Percentiles rank a stretch among this genome's conserved stretches.
phyloP scores from a whole-genome alignment of 1,284 basidiomycete species.

The Leccinum variabile region DNA sequence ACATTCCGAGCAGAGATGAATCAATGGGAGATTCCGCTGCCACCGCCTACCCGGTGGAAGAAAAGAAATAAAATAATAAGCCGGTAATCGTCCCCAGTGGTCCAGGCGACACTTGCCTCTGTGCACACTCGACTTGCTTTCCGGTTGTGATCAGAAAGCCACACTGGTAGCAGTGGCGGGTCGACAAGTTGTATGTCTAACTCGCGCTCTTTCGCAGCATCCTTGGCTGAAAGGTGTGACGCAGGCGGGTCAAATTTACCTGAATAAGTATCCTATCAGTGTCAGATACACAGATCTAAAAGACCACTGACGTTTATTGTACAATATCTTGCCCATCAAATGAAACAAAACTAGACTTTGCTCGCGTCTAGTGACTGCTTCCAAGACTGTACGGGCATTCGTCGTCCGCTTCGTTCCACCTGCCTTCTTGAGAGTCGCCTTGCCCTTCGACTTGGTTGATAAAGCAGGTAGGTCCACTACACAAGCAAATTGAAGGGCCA shows the following conservation, averaged over 20 bases:
- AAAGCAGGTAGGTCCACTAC: conserved; percentile 37
- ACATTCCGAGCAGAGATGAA: conserved; percentile 83
- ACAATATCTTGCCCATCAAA: conserved; percentile 89
- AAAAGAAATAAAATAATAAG: background rate
- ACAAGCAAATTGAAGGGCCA: conserved; percentile 85
- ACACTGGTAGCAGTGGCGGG: conserved; percentile 51
- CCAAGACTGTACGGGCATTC: conserved; percentile 46
- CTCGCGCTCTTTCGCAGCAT: conserved; percentile 56
- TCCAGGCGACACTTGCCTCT: conserved; percentile 55
- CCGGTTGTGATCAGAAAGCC: conserved; percentile 65
- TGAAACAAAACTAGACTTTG: conserved; percentile 90
- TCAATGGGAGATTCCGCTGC: conserved; percentile 91
- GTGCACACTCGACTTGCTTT: conserved; percentile 76
- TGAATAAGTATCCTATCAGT: conserved; percentile 33
- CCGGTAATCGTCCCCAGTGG: background rate
- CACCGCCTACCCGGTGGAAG: conserved; percentile 49
- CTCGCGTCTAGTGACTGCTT: conserved; percentile 79
- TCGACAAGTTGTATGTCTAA: conserved; percentile 53
- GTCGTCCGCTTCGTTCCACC: conserved; percentile 8
- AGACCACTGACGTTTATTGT: conserved; percentile 78
- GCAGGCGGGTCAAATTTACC: conserved; percentile 70
- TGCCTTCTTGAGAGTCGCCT: conserved; percentile 34
- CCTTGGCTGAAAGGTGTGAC: conserved; percentile 52
- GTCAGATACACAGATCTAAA: background rate
- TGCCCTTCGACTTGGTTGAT: conserved; percentile 26